Evolutionary conservation across 177 flowering plant genomes (phyloP), one percentile per base, ranked within the genome.

Genomic region (Tripterygium wilfordii): DNA sequence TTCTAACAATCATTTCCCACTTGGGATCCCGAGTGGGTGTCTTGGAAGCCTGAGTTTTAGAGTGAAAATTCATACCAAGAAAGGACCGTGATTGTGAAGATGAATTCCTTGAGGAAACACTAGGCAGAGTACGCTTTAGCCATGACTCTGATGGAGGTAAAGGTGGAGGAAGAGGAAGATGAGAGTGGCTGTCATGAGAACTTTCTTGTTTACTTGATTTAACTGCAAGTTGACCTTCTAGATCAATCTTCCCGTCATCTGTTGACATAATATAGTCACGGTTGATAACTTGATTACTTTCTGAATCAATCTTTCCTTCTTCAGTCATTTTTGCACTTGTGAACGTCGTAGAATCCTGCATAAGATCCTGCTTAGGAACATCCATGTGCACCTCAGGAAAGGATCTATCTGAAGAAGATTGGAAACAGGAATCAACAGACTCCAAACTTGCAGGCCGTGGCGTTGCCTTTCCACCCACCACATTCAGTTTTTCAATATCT

Each of bases 101-200:
- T 40, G 49, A 57, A 25, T 37, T 61, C 56, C 42, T 60, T 1
- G 64, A 53, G 8, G 78, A 54, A 35, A 63, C 26, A 12, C 60
- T 42, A 27, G 74, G 69, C 51, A 73, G 50, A 2, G 75, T 49
- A 18, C 75, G 71, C 36, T 44, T 28, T 3, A 69, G 69, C 78
- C 78, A 73, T 26, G 78, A 73, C n/a, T 73, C 75, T 1, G 78
- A 57, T 18, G 78, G 78, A 44, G n/a, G 78, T 30, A 58, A 45
- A 16, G 69, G 72, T 27, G 51, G 77, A 5, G 59, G 54, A 42
- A 66, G 65, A 27, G 52, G 63, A 35, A 49, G 45, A n/a, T n/a
- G n/a, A n/a, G n/a, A n/a, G n/a, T n/a, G n/a, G n/a, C n/a, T n/a
- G 17, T 17, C 57, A 27, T 23, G 27, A n/a, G 14, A 25, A 28